Evolutionary conservation across 2,329 filamentous ascomycete genomes (phyloP).

Genomic region (Phialophora expanda): DNA sequence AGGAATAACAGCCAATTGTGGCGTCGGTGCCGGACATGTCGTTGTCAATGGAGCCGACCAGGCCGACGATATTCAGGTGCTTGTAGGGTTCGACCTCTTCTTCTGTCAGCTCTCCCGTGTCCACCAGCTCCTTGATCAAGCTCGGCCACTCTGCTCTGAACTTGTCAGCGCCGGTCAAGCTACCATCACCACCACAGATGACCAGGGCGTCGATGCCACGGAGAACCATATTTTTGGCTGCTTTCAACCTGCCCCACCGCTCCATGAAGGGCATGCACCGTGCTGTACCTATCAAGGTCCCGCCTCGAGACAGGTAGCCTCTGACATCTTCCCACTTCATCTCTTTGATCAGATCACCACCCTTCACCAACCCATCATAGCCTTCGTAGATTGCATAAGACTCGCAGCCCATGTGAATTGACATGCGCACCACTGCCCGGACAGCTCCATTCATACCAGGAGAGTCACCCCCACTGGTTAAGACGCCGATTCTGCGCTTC

Average conservation of each 20-base stretch:
- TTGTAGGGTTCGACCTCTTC: conserved; percentile 77
- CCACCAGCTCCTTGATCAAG: conserved; percentile 81
- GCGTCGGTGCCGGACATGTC: conserved; percentile 96
- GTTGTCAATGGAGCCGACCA: conserved; percentile 98
- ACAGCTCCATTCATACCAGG: conserved; percentile 95
- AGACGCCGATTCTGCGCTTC: conserved; percentile 77
- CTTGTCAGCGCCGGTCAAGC: conserved; percentile 90
- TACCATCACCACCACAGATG: conserved; percentile 96
- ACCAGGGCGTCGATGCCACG: conserved; percentile 94
- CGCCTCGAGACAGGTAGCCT: conserved; percentile 90
- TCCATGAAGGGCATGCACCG: conserved; percentile 92
- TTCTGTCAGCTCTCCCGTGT: conserved; percentile 70
- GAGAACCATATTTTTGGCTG: conserved; percentile 91
- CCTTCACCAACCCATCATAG: conserved; percentile 91
- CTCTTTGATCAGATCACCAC: conserved; percentile 83
- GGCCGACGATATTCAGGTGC: conserved; percentile 91
- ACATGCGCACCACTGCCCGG: conserved; percentile 86
- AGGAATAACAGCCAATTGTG: conserved; percentile 96
- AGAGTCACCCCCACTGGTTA: conserved; percentile 93
- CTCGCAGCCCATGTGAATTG: conserved; percentile 81
- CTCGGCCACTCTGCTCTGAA: conserved; percentile 93
- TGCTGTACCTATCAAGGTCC: conserved; percentile 94
- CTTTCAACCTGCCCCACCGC: conserved; percentile 78
- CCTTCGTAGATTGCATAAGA: conserved; percentile 87
- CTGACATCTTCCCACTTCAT: conserved; percentile 94